phyloP scores from a whole-genome alignment of 176 grass and related monocot genomes.

The Ensete ventricosum region DNA sequence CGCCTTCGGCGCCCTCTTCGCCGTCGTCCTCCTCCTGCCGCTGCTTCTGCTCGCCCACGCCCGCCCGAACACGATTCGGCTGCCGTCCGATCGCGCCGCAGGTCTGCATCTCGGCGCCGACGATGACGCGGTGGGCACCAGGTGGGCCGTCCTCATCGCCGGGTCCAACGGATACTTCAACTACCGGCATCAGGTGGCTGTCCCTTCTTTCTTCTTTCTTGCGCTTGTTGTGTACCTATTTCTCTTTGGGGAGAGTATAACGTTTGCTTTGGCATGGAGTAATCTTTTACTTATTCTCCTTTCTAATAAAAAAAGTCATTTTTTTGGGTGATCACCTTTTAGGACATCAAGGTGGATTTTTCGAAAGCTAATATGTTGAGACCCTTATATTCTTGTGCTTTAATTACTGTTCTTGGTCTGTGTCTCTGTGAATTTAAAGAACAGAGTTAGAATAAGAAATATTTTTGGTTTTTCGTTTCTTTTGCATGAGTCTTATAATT shows the following conservation, averaged over 20 bases:
- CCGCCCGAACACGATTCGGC: constrained; percentile 34
- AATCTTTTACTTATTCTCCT: not conserved
- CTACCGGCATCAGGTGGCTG: constrained; percentile 83
- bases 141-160: constrained; percentile 90
- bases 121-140: constrained; percentile 46
- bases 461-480: too few relatives aligned
- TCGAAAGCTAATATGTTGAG: not conserved
- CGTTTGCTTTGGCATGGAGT: not conserved
- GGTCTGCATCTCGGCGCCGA: not conserved
- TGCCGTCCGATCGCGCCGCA: constrained; percentile 50
- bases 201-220: not conserved
- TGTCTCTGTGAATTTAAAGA: too few relatives aligned
- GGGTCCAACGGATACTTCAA: constrained; percentile 78
- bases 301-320: too few relatives aligned
- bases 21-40: constrained; percentile 21
- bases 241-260: not conserved
- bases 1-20: constrained; percentile 20
- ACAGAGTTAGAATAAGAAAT: too few relatives aligned
- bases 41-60: constrained; percentile 16
- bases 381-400: not conserved
- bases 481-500: too few relatives aligned
- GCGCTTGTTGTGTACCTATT: not conserved
- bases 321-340: too few relatives aligned
- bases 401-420: not conserved
- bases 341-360: not conserved